Percentiles rank a stretch among this genome's conserved stretches.
Conservation (phyloP, 1,284 basidiomycete species). For the Exsudoporus floridanus region DNA sequence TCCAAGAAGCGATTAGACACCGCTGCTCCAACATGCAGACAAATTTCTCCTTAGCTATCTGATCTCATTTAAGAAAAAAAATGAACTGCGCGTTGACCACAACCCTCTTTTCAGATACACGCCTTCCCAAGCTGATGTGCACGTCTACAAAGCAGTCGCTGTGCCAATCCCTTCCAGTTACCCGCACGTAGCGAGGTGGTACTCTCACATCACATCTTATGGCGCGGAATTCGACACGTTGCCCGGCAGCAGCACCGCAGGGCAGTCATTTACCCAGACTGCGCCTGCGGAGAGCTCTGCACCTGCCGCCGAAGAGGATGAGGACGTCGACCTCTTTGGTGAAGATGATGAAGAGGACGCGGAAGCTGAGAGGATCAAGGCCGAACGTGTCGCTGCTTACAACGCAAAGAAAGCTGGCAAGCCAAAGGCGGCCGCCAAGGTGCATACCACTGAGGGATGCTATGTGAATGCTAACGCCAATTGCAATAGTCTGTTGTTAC, state of each 20-base stretch:
- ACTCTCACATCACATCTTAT: conserved; percentile 90
- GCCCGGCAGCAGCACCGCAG: conserved; percentile 83
- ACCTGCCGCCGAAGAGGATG: conserved; percentile 80
- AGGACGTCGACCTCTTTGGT: conserved; percentile 91
- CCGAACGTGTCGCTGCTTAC: conserved; percentile 93
- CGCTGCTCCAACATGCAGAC: conserved; percentile 83
- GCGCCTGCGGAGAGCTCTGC: conserved; percentile 44
- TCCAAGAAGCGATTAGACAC: conserved; percentile 98
- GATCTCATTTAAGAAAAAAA: conserved; percentile 42
- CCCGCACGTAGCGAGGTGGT: conserved; percentile 91
- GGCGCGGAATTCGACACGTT: conserved; percentile 75
- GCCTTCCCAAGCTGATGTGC: conserved; percentile 95
- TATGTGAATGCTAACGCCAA: conserved; percentile 12
- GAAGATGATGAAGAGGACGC: conserved; percentile 91
- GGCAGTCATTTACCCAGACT: conserved; percentile 66
- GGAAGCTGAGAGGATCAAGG: conserved; percentile 94
- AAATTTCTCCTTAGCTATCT: conserved; percentile 80
- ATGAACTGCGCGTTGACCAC: conserved; percentile 12
- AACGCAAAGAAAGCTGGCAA: conserved; percentile 92
- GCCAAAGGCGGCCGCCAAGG: conserved; percentile 88
- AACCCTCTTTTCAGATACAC: conserved; percentile 64
- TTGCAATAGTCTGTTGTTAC: conserved; percentile 83
- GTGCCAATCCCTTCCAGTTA: conserved; percentile 65
- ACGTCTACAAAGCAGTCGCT: conserved; percentile 81
- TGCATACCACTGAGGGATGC: conserved; percentile 37